Base-by-base conservation (phyloP, 768 basidiomycete genomes). In the Cystofilobasidium bisporidii region DNA sequence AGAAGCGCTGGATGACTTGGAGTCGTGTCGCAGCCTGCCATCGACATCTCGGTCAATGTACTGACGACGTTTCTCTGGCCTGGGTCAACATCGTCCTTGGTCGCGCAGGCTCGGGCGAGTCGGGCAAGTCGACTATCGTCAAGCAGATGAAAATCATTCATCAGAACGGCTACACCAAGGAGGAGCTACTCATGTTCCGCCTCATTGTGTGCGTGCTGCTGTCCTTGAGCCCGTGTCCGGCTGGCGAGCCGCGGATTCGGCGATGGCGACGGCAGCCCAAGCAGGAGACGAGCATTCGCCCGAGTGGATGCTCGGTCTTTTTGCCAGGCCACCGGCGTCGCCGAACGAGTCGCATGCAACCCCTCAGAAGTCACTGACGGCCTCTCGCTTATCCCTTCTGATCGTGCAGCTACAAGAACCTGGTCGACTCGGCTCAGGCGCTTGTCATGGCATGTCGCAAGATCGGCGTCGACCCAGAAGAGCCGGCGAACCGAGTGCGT, bases 71-170 rank as follows among this genome's bases (percentile, higher is more conserved):
- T 45, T n/a, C 22, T 28, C 4, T 50, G 26, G 15, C 20, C 14
- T 3, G 5, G 8, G 10, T 43, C 20, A 15, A 3, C 43, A 11
- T 17, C 14, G 9, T 4, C 43, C 17, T 15, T 4, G 8, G 10
- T 43, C 17, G 8, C 43, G 24, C 72, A 93, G 92, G 93, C 64
- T 92, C 91, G 18, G 91, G 93, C 73, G 91, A 94, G 80, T 89
- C 88, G 0, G 94, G 93, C 9, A 97, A 97, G 79, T 86, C 85
- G 5, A 98, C 93, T 0, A 91, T 98, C 71, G 91, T 96, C 41
- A 97, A 98, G 76, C 93, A 98, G 77, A 96, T 98, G 92, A 96
- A 94, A 82, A 93, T 97, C 67, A 92, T 97, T 59, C 89, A 98
- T 76, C 89, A 94, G 76, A 85, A 86, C 70, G 93, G 93, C 17